Conservation (phyloP, 805 yeast species). For the Starmerella floris region DNA sequence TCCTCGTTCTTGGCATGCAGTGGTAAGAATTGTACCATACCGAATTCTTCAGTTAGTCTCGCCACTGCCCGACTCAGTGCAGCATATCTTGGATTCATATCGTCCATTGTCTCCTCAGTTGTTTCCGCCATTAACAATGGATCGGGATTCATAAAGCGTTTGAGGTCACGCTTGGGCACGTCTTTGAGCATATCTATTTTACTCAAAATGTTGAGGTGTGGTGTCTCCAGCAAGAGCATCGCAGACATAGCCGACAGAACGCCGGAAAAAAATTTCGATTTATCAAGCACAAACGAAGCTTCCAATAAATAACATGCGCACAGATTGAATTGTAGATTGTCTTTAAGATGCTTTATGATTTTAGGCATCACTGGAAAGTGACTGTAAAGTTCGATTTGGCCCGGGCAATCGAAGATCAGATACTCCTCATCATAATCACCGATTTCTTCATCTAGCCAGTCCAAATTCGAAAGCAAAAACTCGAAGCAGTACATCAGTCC, state of each 20-base stretch:
- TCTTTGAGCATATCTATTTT: constrained; percentile 78
- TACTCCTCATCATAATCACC: constrained; percentile 94
- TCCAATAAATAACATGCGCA: constrained; percentile 90
- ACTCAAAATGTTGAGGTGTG: constrained; percentile 82
- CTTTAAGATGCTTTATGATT: constrained; percentile 70
- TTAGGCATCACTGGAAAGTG: constrained; percentile 90
- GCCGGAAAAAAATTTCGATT: constrained; percentile 87
- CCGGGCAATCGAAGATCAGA: constrained; percentile 90
- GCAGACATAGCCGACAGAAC: constrained; percentile 96
- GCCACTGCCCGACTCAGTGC: constrained; percentile 73
- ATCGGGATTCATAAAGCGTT: constrained; percentile 81
- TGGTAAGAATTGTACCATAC: constrained; percentile 96
- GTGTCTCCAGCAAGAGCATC: constrained; percentile 87
- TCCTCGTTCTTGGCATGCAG: constrained; percentile 66
- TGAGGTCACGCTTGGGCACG: constrained; percentile 59
- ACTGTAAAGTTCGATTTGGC: constrained; percentile 87
- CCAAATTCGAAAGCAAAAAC: constrained; percentile 69
- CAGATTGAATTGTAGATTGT: constrained; percentile 64
- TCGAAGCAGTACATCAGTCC: constrained; percentile 89
- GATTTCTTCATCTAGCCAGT: constrained; percentile 94
- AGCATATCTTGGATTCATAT: constrained; percentile 49
- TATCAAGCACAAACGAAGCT: constrained; percentile 86
- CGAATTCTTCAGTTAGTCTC: constrained; percentile 86
- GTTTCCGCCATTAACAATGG: constrained; percentile 53
- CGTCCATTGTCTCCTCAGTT: constrained; percentile 30